phyloP scores from a whole-genome alignment of 2,329 filamentous ascomycete genomes.

The Botrytis galanthina region DNA sequence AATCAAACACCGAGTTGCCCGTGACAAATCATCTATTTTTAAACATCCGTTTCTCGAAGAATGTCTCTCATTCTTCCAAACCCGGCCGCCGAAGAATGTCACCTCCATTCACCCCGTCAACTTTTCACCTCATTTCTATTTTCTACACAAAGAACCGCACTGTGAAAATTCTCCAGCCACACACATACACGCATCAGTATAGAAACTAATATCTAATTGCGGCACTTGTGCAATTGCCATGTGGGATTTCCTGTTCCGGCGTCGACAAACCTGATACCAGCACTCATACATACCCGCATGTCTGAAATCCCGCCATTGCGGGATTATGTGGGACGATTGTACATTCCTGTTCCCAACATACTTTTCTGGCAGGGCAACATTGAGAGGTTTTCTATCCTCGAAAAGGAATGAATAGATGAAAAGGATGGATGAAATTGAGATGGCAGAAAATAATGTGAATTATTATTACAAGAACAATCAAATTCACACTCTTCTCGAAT shows the following conservation, averaged over 20 bases:
- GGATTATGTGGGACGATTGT: not conserved
- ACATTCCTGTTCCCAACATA: not conserved
- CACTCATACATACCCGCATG: not conserved
- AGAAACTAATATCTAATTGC: not conserved
- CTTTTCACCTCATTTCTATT: not conserved
- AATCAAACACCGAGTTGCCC: not conserved
- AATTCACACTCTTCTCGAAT: not conserved
- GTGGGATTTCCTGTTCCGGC: slow-evolving; percentile 2
- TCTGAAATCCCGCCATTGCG: not conserved
- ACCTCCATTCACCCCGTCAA: not conserved
- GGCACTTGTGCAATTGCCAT: not conserved
- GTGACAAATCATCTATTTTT: not conserved
- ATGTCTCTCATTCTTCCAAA: not conserved
- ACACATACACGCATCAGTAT: not conserved
- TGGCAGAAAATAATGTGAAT: not conserved
- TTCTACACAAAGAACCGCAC: not conserved
- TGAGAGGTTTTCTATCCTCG: not conserved
- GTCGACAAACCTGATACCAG: not conserved
- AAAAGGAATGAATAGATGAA: not conserved
- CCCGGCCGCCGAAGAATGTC: not conserved
- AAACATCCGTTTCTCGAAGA: not conserved
- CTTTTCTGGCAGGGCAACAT: not conserved
- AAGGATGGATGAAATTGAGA: not conserved
- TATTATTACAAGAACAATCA: not conserved
- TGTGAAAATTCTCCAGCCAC: not conserved